Percentiles rank a stretch among this genome's conserved stretches.
phyloP scores from a whole-genome alignment of 169 alveolate genomes.

The Plasmodium ovale region DNA sequence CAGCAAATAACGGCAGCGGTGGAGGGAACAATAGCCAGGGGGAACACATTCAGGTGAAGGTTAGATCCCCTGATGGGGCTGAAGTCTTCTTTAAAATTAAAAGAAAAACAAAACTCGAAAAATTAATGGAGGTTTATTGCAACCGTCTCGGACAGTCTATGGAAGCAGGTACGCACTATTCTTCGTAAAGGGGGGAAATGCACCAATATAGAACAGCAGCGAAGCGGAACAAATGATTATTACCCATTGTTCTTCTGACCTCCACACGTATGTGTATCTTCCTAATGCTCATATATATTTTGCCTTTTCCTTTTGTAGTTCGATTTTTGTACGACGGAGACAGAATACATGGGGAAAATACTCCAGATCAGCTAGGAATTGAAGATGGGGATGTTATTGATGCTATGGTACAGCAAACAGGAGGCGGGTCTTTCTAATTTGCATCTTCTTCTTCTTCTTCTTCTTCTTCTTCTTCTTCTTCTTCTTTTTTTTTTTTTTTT shows the following conservation, averaged over 20 bases:
- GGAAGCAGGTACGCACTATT: constrained; percentile 87
- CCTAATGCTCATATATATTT: neutral
- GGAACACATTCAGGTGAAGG: constrained; percentile 88
- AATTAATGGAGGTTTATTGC: constrained; percentile 98
- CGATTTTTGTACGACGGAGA: constrained; percentile 99
- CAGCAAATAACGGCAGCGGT: constrained; percentile 25
- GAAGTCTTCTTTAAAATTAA: constrained; percentile 96
- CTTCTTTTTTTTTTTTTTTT: too few relatives aligned
- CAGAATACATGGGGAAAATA: constrained; percentile 94
- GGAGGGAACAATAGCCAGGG: constrained; percentile 32
- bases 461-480: too few relatives aligned
- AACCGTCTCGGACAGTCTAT: constrained; percentile 94
- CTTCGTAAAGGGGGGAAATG: neutral
- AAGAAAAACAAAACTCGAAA: constrained; percentile 95
- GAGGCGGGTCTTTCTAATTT: constrained; percentile 88
- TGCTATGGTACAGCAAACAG: constrained; percentile 98
- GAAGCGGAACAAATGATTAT: neutral
- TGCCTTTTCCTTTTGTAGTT: constrained; percentile 83
- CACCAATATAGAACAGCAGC: neutral
- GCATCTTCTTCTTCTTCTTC: too few relatives aligned
- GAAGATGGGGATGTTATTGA: constrained; percentile 98
- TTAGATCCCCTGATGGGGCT: constrained; percentile 95
- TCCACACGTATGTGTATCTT: neutral
- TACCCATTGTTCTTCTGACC: neutral
- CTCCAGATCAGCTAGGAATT: constrained; percentile 96